Evolutionary conservation across 2,329 filamentous ascomycete genomes (phyloP), one percentile per base, ranked within the genome.

Genomic region (Fusarium torreyae): DNA sequence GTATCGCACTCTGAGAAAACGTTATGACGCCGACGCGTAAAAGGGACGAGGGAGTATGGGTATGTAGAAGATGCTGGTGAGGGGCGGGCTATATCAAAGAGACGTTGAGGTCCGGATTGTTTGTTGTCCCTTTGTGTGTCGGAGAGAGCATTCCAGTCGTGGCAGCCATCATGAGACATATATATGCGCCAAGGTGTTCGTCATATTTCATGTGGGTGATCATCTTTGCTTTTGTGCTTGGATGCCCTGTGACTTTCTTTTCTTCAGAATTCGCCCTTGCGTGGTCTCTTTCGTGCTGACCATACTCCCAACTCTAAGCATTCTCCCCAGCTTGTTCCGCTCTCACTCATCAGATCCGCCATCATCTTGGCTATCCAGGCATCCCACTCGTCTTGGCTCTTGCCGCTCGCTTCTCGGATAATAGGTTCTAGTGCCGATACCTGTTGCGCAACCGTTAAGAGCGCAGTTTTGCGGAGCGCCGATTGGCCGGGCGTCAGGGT

Each of bases 331-430:
- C 88, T 89, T 18, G 92, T 91, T 20, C 93, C 92, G 56, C 89
- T 90, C 64, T 95, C 91, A 77, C 91, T 89, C 76, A 97, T 86
- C 75, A 98, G 80, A 79, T 96, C 92, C 46, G 88, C 88, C 86
- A 94, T 95, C 91, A 97, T 93, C 79, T 91, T 93, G 40, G 91
- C 89, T 81, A 92, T 89, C 94, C 94, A 98, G 42, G 89, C 85
- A 78, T 97, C 92, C 94, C 94, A 98, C 81, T 98, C 94, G 72
- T 97, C 94, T 76, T 92, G 89, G 74, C 91, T 93, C 84, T 97
- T 97, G 15, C 91, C 92, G 75, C 92, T 97, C 45, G 89, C 89
- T 74, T 97, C 92, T 72, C 92, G 88, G 71, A 98, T 82, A 61
- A 96, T 81, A 7, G 93, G 93, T 79, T 98, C 94, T 74, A 98